These are phyloP conservation scores for Neodidymelliopsis sp. DNA, from an alignment of 2,329 filamentous ascomycete genomes.

Conservation along the genomic window DNA sequence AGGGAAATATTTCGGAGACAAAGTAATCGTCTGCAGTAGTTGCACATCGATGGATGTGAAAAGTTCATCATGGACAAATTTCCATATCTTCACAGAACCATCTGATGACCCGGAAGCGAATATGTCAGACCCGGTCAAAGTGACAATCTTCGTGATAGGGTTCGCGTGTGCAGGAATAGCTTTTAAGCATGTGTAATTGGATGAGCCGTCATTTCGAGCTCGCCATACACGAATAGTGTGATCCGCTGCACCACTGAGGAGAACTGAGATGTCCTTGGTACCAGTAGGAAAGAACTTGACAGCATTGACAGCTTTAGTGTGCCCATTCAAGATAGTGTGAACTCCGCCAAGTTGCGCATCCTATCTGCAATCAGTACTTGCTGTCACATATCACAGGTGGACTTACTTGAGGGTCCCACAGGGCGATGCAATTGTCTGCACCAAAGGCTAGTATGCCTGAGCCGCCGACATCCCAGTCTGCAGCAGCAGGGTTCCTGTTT, in stretches of 20 bases:
- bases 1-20: slow-evolving; percentile 82
- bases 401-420: slow-evolving; percentile 83
- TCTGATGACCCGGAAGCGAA: slow-evolving; percentile 70
- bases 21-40: slow-evolving; percentile 65
- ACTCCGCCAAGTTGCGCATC: slow-evolving; percentile 65
- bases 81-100: slow-evolving; percentile 72
- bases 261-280: slow-evolving; percentile 59
- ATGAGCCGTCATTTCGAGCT: slow-evolving; percentile 30
- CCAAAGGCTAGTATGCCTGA: slow-evolving; percentile 83
- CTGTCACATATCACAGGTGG: neutral
- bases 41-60: slow-evolving; percentile 34
- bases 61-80: slow-evolving; percentile 54
- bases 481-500: slow-evolving; percentile 87
- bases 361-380: slow-evolving; percentile 38
- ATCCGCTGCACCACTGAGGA: slow-evolving; percentile 85
- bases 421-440: slow-evolving; percentile 83
- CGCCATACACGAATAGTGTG: slow-evolving; percentile 73
- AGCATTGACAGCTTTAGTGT: slow-evolving; percentile 81
- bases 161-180: slow-evolving; percentile 72
- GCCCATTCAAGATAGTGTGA: slow-evolving; percentile 72
- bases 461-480: slow-evolving; percentile 78
- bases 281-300: slow-evolving; percentile 75
- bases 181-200: slow-evolving; percentile 51
- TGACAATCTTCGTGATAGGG: slow-evolving; percentile 72
- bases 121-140: slow-evolving; percentile 54